Evolutionary conservation across 345 rosid genomes (phyloP).

Genomic region (Balakata baccata): DNA sequence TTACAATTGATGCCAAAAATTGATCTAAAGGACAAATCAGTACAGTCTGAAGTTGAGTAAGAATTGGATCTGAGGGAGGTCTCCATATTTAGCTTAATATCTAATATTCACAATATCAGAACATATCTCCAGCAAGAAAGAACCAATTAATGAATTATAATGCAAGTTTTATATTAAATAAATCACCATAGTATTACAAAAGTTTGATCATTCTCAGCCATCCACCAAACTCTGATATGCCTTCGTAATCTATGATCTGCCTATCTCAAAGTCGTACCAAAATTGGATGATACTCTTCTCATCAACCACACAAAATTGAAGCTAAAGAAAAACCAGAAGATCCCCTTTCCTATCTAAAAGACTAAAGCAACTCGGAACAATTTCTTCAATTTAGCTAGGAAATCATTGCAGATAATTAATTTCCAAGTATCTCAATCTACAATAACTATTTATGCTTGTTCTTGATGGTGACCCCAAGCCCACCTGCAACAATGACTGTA

Average conservation of each 20-base stretch:
- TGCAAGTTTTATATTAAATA: neutral
- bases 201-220: neutral
- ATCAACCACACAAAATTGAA: neutral
- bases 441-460: conserved; percentile 29
- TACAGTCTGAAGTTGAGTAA: too few relatives aligned
- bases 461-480: conserved; percentile 60
- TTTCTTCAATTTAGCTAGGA: neutral
- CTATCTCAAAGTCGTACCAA: too few relatives aligned
- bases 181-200: neutral
- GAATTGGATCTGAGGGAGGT: too few relatives aligned
- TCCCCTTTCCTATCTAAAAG: neutral
- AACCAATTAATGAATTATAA: neutral
- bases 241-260: too few relatives aligned
- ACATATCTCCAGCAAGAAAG: too few relatives aligned
- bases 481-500: conserved; percentile 82
- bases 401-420: neutral
- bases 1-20: too few relatives aligned
- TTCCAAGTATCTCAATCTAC: neutral
- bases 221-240: neutral
- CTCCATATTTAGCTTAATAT: too few relatives aligned
- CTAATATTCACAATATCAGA: too few relatives aligned
- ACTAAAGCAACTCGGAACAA: neutral
- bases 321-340: neutral
- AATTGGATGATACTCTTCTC: neutral
- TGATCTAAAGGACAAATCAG: too few relatives aligned